phyloP scores from a whole-genome alignment of 257 asterid genomes.

The Cruciata laevipes region DNA sequence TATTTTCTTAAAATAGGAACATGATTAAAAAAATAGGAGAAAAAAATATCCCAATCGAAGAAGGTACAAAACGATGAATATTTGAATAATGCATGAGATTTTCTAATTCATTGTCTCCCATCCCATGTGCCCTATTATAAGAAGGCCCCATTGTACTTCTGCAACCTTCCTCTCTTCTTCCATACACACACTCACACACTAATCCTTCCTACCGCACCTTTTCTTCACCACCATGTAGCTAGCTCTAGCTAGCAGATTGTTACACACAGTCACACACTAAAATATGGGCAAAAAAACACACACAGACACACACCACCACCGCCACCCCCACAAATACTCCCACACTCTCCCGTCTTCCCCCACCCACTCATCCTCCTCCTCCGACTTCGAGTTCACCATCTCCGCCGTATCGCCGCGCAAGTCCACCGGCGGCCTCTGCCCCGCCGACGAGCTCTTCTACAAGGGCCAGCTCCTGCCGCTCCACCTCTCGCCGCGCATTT shows the following conservation, averaged over 20 bases:
- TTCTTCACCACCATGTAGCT: background rate
- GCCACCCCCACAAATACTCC: conserved; percentile 20
- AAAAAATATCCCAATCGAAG: background rate
- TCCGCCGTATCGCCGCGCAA: conserved; percentile 59
- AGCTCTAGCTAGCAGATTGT: too few relatives aligned
- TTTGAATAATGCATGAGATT: conserved; percentile 12
- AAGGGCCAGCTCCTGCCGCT: conserved; percentile 87
- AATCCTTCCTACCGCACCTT: background rate
- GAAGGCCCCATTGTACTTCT: conserved; percentile 17
- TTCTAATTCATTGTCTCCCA: conserved; percentile 7
- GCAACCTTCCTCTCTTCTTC: conserved; percentile 14
- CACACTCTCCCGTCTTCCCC: conserved; percentile 91
- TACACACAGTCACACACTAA: background rate
- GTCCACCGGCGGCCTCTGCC: conserved; percentile 52
- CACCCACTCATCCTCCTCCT: conserved; percentile 69
- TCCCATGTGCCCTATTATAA: conserved; percentile 20
- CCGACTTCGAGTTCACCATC: conserved; percentile 80
- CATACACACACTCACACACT: conserved; percentile 8
- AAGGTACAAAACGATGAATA: conserved; percentile 1
- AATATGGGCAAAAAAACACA: background rate
- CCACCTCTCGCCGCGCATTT: conserved; percentile 71
- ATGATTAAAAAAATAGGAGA: too few relatives aligned
- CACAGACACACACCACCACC: background rate
- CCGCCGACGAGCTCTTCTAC: conserved; percentile 94
- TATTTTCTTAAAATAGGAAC: background rate